Evolutionary conservation across 148 eudicot genomes (phyloP), one percentile per base, ranked within the genome.

Genomic region (Chenopodium album): DNA sequence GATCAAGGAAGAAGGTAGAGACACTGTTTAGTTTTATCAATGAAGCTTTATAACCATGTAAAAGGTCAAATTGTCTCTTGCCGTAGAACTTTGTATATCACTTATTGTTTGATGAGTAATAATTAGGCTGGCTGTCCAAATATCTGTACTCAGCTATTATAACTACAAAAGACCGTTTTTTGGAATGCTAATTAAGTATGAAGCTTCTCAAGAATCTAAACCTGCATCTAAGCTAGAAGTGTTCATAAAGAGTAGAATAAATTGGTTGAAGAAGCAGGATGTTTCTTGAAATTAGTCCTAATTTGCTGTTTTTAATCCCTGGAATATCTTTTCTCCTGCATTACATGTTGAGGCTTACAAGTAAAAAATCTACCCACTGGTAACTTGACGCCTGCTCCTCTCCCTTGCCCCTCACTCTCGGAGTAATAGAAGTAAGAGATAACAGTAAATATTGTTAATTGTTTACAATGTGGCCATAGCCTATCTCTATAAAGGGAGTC

Each of bases 261-360:
- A 48, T 48, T 48, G 52, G 52, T 11, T 9, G 52, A 41, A 20
- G 50, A 41, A 71, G 16, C 16, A 19, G 17, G 34, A 31, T 46
- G 14, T 20, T 69, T 3, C 22, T 69, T 69, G 44, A 3, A 65
- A 19, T 41, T 22, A 23, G 20, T 19, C 11, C 22, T 28, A 29
- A 29, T 31, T 67, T 78, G 28, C 26, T 17, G n/a, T 54, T 28
- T 31, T 29, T 32, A 11, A 9, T 68, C 17, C 20, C 28, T 7
- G 11, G 4, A 19, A 29, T 31, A 50, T 19, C 62, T 68, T n/a
- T 20, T 0, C 41, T 62, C 10, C 29, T 26, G 60, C 76, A 73
- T 50, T 73, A 16, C 41, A 29, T 78, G 56, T 66, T 59, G 47
- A 65, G 72, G 23, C 9, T 47, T 29, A 48, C 79, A 77, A 32